Base-by-base conservation (phyloP, 805 yeast genomes). In the Ogataea methanolica region DNA sequence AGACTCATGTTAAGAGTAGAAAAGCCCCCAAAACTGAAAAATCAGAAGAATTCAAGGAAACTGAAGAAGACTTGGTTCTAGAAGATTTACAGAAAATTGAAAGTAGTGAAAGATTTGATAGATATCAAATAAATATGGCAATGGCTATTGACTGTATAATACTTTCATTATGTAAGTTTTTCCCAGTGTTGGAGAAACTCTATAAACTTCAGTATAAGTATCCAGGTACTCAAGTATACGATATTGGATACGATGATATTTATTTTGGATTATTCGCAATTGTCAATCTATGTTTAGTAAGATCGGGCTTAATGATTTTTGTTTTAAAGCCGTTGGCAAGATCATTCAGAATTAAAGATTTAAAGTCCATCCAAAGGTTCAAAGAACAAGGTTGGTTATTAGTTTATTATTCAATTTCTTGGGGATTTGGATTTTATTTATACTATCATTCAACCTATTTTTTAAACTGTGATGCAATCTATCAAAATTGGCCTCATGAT, bases 371-470 rank as follows among this genome's bases (percentile, higher is more conserved):
- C 21, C 78, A 78, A 47, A 75, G 96, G 48, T 89, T 87, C 61
- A 85, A 88, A 47, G 97, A 89, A 66, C 97, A 89, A 70, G 82
- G 88, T 43, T 90, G 96, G 96, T 71, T 79, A 33, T 62, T 79
- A 16, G 57, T 78, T 6, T 87, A 85, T 62, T 87, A 80, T 68
- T 55, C 75, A 6, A 55, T 67, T 11, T 76, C 87, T 9, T 82
- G 82, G 61, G 41, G 62, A 1, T 68, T 69, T 48, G 96, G 96
- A 0, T 66, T 77, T 48, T 71, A 72, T 49, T 66, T 89, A 16
- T 82, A 85, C 58, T 66, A 63, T 49, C 50, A 73, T 41, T 79
- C 90, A 3, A 75, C 78, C 1, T 87, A 88, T 68, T 82, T 73
- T 60, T 58, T 74, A 43, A 72, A 83, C 57, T 68, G 80, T 47